phyloP scores from a whole-genome alignment of 164 flowering plant species.

The Vitis rotundifolia region DNA sequence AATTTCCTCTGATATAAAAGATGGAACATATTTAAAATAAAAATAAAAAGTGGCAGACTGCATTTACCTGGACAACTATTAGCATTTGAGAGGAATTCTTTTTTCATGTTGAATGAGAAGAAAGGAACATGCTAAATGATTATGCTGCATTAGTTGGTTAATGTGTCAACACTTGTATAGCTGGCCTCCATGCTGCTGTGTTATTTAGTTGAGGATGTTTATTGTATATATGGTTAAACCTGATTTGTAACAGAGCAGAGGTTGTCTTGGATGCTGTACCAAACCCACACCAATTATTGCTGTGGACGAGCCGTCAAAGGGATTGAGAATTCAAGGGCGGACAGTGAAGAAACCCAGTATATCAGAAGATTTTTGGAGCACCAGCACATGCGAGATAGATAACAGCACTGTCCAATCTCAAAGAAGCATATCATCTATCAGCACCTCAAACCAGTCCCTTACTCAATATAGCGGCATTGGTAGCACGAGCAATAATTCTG shows the following conservation, averaged over 20 bases:
- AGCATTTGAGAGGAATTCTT: not conserved
- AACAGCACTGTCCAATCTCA: constrained; percentile 70
- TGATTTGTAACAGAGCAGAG: constrained; percentile 76
- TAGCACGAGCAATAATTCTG: constrained; percentile 45
- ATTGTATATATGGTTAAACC: constrained; percentile 39
- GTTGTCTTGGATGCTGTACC: constrained; percentile 81
- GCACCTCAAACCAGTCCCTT: constrained; percentile 49
- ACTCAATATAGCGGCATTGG: constrained; percentile 34
- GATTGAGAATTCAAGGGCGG: constrained; percentile 62
- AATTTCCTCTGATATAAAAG: too few species aligned
- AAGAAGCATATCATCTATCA: constrained; percentile 69
- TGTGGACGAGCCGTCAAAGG: constrained; percentile 76
- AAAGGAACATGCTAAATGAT: not conserved
- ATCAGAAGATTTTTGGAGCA: constrained; percentile 89
- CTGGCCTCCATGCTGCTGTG: not conserved
- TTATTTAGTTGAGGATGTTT: constrained; percentile 19
- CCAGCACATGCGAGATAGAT: constrained; percentile 78
- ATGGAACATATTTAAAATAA: too few species aligned
- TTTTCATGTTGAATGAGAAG: not conserved
- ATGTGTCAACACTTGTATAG: not conserved
- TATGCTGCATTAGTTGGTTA: not conserved
- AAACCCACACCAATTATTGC: constrained; percentile 57
- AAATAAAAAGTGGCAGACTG: not conserved
- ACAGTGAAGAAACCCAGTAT: constrained; percentile 50
- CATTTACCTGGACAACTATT: not conserved